phyloP scores from a whole-genome alignment of 139 green algal species.

The Chloropicon primus region DNA sequence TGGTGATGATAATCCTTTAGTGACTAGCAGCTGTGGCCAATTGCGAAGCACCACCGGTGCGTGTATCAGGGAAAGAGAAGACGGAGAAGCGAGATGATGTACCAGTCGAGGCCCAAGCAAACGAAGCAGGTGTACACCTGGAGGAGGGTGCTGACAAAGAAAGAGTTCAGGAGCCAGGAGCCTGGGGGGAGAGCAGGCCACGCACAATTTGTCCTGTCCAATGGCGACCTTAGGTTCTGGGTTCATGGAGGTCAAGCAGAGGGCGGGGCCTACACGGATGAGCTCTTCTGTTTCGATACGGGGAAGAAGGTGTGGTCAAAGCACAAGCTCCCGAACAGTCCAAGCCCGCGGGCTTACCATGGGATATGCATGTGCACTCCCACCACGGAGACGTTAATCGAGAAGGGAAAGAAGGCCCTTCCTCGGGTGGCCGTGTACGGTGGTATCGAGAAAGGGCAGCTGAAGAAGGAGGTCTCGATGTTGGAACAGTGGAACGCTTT shows the following conservation, averaged over 20 bases:
- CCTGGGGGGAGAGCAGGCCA: neutral
- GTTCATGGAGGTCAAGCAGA: conserved; percentile 2
- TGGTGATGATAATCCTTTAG: too few species aligned
- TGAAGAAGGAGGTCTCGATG: conserved; percentile 2
- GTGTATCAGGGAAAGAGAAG: too few species aligned
- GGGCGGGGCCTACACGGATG: neutral
- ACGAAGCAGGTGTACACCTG: neutral
- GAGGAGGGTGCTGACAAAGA: neutral
- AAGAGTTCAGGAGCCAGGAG: neutral
- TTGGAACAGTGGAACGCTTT: neutral
- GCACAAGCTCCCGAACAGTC: neutral
- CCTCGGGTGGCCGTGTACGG: conserved; percentile 1
- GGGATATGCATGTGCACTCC: neutral
- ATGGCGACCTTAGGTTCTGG: neutral
- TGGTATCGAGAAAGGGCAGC: conserved; percentile 2
- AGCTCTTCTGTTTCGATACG: conserved; percentile 8
- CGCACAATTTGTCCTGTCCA: neutral
- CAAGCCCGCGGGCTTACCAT: conserved; percentile 5
- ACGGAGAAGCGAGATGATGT: neutral
- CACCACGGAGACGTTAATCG: neutral
- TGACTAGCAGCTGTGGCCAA: too few species aligned
- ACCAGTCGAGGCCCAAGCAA: neutral
- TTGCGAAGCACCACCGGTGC: too few species aligned
- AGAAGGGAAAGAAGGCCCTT: conserved; percentile 3
- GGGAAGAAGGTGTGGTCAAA: neutral